Percentiles rank a stretch among this genome's conserved stretches.
phyloP scores from a whole-genome alignment of 106 monocot genomes.

The Dendrobium chrysotoxum region DNA sequence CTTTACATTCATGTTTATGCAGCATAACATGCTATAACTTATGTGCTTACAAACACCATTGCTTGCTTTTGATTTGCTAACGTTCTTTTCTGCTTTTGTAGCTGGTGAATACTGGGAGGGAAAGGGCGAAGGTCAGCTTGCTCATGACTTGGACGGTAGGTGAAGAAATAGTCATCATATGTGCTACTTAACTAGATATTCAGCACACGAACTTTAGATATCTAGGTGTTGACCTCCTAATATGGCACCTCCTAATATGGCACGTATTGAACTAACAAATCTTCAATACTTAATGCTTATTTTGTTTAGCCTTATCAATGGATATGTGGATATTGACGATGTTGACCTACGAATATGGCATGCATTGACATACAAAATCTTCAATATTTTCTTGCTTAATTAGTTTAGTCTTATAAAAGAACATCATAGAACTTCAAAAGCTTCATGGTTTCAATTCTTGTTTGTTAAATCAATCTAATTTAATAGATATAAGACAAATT shows the following conservation, averaged over 20 bases:
- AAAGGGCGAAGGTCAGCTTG: constrained; percentile 98
- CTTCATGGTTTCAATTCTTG: neutral
- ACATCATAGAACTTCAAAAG: neutral
- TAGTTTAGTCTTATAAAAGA: neutral
- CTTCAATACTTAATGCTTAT: neutral
- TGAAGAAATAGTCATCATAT: constrained; percentile 7
- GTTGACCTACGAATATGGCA: too few species aligned
- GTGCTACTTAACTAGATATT: neutral
- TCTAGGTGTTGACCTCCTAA: neutral
- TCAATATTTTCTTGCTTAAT: neutral
- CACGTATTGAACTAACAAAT: neutral
- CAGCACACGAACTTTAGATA: neutral
- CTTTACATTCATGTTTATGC: neutral
- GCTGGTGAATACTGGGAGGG: constrained; percentile 95
- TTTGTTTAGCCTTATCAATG: neutral
- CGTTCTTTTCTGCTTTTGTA: constrained; percentile 18
- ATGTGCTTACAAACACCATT: neutral
- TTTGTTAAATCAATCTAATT: neutral
- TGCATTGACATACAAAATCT: neutral
- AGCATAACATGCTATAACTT: neutral
- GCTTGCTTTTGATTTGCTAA: constrained; percentile 2
- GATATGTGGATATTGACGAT: too few species aligned
- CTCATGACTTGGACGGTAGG: constrained; percentile 95
- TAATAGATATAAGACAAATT: neutral
- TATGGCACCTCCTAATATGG: neutral